phyloP scores from a whole-genome alignment of 2,329 filamentous ascomycete species.

The Aspergillus sp. region DNA sequence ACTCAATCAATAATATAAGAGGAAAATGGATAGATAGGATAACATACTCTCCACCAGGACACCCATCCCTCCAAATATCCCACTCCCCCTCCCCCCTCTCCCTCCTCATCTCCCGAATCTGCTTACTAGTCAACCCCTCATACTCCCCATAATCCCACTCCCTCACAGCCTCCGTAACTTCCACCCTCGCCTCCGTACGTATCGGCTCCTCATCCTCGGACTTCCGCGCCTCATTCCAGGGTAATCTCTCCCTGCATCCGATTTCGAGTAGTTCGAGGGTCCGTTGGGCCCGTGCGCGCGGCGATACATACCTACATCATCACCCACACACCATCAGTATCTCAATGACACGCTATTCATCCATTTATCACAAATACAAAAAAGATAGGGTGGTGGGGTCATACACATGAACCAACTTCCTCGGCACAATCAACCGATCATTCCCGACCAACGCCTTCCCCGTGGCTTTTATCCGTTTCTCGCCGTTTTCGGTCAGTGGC shows the following conservation, averaged over 20 bases:
- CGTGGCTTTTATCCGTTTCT: conserved; percentile 73
- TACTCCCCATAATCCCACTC: conserved; percentile 91
- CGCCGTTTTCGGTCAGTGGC: conserved; percentile 77
- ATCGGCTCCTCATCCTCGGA: conserved; percentile 33
- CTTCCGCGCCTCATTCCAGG: conserved; percentile 59
- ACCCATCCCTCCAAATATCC: conserved; percentile 91
- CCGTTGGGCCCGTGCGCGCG: conserved; percentile 76
- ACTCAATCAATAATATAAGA: neutral
- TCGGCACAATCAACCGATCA: conserved; percentile 81
- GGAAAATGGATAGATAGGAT: neutral
- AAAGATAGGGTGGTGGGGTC: conserved; percentile 29
- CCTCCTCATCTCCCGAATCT: conserved; percentile 63
- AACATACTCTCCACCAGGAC: conserved; percentile 74
- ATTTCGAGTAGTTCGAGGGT: conserved; percentile 88
- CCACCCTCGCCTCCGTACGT: conserved; percentile 35
- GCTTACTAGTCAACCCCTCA: conserved; percentile 72
- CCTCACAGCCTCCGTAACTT: conserved; percentile 63
- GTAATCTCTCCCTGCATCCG: conserved; percentile 66
- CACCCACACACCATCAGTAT: neutral
- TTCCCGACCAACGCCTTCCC: conserved; percentile 80
- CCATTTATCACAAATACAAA: too few species aligned
- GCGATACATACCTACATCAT: conserved; percentile 71
- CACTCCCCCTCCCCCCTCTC: conserved; percentile 63
- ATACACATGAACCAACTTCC: conserved; percentile 79
- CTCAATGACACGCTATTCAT: neutral